A percentile compares a stretch with the other conserved stretches of the same genome.
Evolutionary conservation across 2,329 filamentous ascomycete genomes (phyloP).

Genomic region (Fusarium sterilihyphosum): DNA sequence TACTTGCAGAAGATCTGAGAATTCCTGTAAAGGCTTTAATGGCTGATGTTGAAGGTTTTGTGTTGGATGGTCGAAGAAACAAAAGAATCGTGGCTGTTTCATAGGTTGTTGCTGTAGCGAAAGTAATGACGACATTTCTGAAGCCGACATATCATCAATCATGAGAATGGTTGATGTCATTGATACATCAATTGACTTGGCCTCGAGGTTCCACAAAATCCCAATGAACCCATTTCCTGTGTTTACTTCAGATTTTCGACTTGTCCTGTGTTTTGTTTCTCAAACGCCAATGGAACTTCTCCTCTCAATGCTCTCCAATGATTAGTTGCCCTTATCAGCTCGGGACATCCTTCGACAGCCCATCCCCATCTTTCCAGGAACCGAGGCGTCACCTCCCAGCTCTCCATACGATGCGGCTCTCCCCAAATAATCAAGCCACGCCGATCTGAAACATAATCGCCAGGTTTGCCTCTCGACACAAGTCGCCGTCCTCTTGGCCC

Average conservation of each 20-base stretch:
- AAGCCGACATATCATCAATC: not conserved
- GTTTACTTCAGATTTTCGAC: not conserved
- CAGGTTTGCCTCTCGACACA: not conserved
- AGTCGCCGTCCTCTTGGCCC: not conserved
- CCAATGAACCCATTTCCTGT: not conserved
- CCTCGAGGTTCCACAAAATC: slow-evolving; percentile 3
- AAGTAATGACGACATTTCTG: slow-evolving; percentile 24
- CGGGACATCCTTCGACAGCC: slow-evolving; percentile 2
- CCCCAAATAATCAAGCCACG: slow-evolving; percentile 7
- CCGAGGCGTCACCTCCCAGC: slow-evolving; percentile 3
- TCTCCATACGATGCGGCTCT: not conserved
- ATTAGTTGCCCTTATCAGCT: slow-evolving; percentile 3
- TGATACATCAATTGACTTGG: not conserved
- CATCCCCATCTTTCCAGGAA: slow-evolving; percentile 14
- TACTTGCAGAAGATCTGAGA: not conserved
- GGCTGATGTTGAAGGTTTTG: fast-evolving
- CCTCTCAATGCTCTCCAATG: slow-evolving; percentile 5
- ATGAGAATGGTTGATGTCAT: slow-evolving; percentile 29
- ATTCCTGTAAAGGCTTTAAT: not conserved
- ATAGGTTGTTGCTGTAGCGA: not conserved
- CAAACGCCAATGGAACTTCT: not conserved
- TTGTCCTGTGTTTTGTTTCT: not conserved
- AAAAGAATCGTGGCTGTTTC: not conserved
- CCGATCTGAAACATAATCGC: not conserved
- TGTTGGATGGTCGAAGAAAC: not conserved